phyloP scores from a whole-genome alignment of 805 yeast species.

The Pichia exigua region DNA sequence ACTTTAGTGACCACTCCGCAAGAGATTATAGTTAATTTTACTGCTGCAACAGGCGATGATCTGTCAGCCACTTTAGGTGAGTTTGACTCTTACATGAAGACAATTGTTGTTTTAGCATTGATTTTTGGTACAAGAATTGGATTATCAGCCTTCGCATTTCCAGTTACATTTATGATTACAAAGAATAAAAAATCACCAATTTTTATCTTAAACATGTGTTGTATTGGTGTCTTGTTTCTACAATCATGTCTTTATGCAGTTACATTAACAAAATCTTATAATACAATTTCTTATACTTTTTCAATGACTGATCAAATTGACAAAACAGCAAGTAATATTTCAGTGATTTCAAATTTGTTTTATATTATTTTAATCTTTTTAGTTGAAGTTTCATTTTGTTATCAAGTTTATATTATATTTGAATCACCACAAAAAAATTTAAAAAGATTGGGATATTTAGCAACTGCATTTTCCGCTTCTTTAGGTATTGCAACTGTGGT shows the following conservation, averaged over 20 bases:
- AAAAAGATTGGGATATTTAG: conserved; percentile 31
- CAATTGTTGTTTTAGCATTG: conserved; percentile 32
- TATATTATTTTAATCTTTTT: conserved; percentile 51
- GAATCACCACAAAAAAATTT: conserved; percentile 40
- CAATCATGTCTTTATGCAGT: conserved; percentile 54
- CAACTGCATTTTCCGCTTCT: conserved; percentile 32
- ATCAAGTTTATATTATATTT: conserved; percentile 69
- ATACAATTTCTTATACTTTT: conserved; percentile 38
- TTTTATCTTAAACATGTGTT: conserved; percentile 61
- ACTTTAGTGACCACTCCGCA: conserved; percentile 11
- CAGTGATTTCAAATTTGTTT: conserved; percentile 56
- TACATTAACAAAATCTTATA: conserved; percentile 46
- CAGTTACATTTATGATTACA: conserved; percentile 40
- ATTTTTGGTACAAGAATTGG: conserved; percentile 56
- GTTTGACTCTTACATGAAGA: conserved; percentile 32
- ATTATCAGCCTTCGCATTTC: conserved; percentile 39
- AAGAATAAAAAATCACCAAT: conserved; percentile 56
- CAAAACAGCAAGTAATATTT: conserved; percentile 33
- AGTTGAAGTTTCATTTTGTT: conserved; percentile 58
- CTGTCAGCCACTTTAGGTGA: conserved; percentile 32
- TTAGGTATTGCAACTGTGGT: conserved; percentile 51
- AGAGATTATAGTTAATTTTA: conserved; percentile 30
- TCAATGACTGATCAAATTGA: conserved; percentile 39
- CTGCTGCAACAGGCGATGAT: conserved; percentile 36
- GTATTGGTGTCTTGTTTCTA: conserved; percentile 47